Conservation (phyloP, 805 yeast species). For the Metschnikowia amazonensis region DNA sequence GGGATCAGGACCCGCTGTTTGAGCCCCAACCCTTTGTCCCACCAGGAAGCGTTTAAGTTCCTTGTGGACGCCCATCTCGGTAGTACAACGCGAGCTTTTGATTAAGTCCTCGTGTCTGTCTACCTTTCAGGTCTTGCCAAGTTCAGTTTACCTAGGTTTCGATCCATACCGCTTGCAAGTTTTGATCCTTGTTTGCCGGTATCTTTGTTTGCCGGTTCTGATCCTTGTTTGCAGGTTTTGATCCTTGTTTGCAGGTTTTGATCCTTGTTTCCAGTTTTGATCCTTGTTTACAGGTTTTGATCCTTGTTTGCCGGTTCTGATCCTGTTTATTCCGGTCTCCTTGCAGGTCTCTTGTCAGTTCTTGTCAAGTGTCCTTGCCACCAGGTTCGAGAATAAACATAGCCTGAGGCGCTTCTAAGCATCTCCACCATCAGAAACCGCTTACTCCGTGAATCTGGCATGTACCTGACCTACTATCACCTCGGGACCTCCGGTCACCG, state of each 20-base stretch:
- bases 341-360: no score
- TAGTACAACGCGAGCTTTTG: conserved; percentile 33
- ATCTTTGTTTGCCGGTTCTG: no score
- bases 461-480: conserved; percentile 16
- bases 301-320: no score
- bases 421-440: background rate
- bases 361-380: no score
- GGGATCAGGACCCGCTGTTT: conserved; percentile 1
- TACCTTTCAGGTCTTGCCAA: background rate
- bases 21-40: conserved; percentile 6
- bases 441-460: background rate
- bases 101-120: conserved; percentile 34
- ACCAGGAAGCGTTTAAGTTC: conserved; percentile 5
- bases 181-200: background rate
- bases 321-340: no score
- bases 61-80: conserved; percentile 1
- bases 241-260: background rate
- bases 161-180: no score
- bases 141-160: no score
- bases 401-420: background rate
- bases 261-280: background rate
- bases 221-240: background rate
- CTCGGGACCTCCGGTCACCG: conserved; percentile 41
- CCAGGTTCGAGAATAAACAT: no score
- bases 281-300: no score